Evolutionary conservation across 2,329 filamentous ascomycete genomes (phyloP).

Genomic region (Sporothrix inflata): DNA sequence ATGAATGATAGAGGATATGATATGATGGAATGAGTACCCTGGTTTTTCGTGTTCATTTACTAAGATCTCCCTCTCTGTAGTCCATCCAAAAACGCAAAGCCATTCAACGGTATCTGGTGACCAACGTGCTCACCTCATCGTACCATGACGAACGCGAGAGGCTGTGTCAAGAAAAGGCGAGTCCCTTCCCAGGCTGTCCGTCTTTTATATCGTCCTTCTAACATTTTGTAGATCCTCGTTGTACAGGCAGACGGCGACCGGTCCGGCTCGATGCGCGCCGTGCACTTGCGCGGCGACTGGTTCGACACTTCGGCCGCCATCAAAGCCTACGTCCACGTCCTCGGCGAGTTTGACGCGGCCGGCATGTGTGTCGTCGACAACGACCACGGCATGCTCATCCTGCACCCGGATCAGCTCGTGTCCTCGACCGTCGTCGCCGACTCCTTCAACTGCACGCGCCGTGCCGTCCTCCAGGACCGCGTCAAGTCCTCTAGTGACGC

Average conservation of each 20-base stretch:
- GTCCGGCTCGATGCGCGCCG: conserved; percentile 56
- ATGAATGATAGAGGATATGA: neutral
- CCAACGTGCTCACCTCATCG: conserved; percentile 69
- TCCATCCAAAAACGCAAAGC: conserved; percentile 68
- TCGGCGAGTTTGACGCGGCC: conserved; percentile 70
- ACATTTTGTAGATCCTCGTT: conserved; percentile 66
- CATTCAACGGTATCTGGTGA: conserved; percentile 86
- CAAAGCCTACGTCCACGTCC: conserved; percentile 82
- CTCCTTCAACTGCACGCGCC: conserved; percentile 87
- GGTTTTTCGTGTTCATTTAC: neutral
- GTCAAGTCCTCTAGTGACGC: conserved; percentile 87
- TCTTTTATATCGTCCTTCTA: neutral
- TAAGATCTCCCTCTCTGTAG: conserved; percentile 47
- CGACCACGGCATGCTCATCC: conserved; percentile 77
- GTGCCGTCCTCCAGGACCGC: conserved; percentile 90
- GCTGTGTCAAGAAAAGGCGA: conserved; percentile 71
- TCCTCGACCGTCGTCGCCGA: conserved; percentile 96
- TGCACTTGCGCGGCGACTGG: conserved; percentile 86
- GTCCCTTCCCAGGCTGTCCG: conserved; percentile 26
- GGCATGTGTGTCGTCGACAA: conserved; percentile 85
- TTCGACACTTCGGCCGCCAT: conserved; percentile 69
- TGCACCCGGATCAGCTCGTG: conserved; percentile 94
- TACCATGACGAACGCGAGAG: conserved; percentile 68
- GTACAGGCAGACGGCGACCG: conserved; percentile 78
- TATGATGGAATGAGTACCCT: neutral